Evolutionary conservation across 768 basidiomycete genomes (phyloP).

Genomic region (Termitomyces bulborhizus): DNA sequence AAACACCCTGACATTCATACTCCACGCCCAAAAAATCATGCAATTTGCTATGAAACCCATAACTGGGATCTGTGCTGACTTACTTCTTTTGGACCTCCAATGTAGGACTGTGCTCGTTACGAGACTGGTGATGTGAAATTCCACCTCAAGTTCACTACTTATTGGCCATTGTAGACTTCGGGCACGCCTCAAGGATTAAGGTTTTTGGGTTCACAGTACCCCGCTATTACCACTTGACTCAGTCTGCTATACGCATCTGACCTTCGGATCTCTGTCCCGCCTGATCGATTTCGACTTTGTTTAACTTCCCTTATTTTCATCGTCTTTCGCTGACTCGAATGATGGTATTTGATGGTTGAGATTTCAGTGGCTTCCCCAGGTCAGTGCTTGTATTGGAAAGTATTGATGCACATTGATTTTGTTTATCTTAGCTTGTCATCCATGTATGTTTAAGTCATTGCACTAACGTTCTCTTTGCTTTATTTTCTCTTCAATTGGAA

Average conservation of each 20-base stretch:
- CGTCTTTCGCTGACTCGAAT: background rate
- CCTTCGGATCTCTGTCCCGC: background rate
- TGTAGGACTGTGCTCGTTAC: no score
- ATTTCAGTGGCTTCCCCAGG: background rate
- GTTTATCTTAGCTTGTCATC: background rate
- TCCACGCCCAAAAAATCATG: no score
- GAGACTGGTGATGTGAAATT: no score
- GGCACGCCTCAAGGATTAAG: background rate
- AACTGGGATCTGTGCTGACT: no score
- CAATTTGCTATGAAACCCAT: no score
- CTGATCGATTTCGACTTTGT: background rate
- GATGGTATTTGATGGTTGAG: background rate
- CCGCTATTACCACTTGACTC: background rate
- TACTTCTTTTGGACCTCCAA: no score
- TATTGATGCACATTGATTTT: background rate
- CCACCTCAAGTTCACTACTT: no score
- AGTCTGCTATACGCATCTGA: background rate
- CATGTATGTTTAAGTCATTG: background rate
- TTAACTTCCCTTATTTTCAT: background rate
- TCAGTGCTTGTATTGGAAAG: background rate
- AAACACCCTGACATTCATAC: no score
- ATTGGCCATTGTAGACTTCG: background rate
- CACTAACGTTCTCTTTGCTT: no score
- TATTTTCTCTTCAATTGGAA: background rate
- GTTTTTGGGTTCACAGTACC: background rate